Percentiles rank a stretch among this genome's conserved stretches.
These are phyloP conservation scores for Teratosphaeria gauchensis DNA, from an alignment of 2,329 filamentous ascomycete species.

Conservation along the genomic window DNA sequence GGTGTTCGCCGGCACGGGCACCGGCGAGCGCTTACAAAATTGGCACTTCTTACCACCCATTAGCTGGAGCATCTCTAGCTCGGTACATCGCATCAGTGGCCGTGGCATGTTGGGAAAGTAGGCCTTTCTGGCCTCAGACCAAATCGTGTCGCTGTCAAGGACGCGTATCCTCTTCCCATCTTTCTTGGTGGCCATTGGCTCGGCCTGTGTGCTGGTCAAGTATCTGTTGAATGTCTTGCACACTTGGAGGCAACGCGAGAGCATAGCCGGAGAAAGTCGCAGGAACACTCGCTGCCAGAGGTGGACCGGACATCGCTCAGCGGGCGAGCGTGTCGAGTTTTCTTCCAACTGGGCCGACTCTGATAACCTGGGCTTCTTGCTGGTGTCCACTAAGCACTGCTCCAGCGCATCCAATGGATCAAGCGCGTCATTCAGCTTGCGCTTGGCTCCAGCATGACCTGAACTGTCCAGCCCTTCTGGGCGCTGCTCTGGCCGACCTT, in stretches of 20 bases:
- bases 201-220: slow-evolving; percentile 15
- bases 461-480: not conserved
- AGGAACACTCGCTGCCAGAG: slow-evolving; percentile 27
- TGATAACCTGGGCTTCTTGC: slow-evolving; percentile 16
- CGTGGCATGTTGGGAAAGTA: slow-evolving; percentile 59
- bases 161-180: slow-evolving; percentile 12
- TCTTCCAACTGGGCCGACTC: not conserved
- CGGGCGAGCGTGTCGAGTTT: slow-evolving; percentile 1
- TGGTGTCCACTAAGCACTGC: slow-evolving; percentile 3
- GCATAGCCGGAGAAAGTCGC: slow-evolving; percentile 23
- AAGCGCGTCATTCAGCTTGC: slow-evolving; percentile 16
- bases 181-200: slow-evolving; percentile 7
- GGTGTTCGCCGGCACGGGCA: slow-evolving; percentile 23
- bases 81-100: slow-evolving; percentile 55
- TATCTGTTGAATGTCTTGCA: slow-evolving; percentile 19
- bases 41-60: slow-evolving; percentile 56
- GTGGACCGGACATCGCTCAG: slow-evolving; percentile 10
- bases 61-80: slow-evolving; percentile 69
- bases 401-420: slow-evolving; percentile 5
- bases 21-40: slow-evolving; percentile 47
- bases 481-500: slow-evolving; percentile 1
- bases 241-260: slow-evolving; percentile 23
- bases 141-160: slow-evolving; percentile 56
- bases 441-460: slow-evolving; percentile 17
- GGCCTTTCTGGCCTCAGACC: slow-evolving; percentile 57